Evolutionary conservation across 176 grass and related monocot genomes (phyloP).

Genomic region (Pontederia crassipes): DNA sequence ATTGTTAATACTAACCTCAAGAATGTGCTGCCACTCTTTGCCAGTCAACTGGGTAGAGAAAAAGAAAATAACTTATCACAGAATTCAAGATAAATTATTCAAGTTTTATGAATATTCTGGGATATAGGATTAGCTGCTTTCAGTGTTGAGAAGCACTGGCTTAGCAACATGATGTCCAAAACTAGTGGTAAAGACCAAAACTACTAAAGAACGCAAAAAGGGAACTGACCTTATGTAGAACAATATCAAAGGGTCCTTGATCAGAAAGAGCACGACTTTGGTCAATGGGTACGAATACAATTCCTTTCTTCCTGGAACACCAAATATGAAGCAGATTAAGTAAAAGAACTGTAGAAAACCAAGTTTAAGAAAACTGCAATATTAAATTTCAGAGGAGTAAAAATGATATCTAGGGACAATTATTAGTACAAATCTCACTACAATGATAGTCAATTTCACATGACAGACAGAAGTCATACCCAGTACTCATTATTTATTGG

Average conservation of each 20-base stretch:
- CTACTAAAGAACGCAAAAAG: background rate
- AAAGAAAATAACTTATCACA: conserved; percentile 21
- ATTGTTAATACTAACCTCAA: conserved; percentile 49
- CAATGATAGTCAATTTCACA: too few relatives aligned
- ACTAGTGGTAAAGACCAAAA: background rate
- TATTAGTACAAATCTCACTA: background rate
- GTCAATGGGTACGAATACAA: conserved; percentile 72
- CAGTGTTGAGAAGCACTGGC: background rate
- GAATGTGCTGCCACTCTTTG: conserved; percentile 71
- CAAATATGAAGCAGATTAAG: background rate
- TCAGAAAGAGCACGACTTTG: conserved; percentile 44
- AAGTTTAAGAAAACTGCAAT: background rate
- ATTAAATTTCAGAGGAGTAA: background rate
- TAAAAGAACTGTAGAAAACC: background rate
- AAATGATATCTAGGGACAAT: background rate
- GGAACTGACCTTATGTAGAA: conserved; percentile 79
- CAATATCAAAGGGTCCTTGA: conserved; percentile 94
- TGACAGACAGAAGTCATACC: too few relatives aligned
- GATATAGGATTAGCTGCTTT: too few relatives aligned
- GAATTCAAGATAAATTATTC: conserved; percentile 1
- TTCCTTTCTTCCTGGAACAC: conserved; percentile 70
- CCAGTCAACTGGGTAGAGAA: conserved; percentile 41
- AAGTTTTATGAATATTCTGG: too few relatives aligned
- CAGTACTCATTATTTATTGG: too few relatives aligned
- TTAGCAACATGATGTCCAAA: background rate